Base-by-base conservation (phyloP, 2,329 filamentous ascomycete genomes). In the Ceratocystiopsis brevicomis region DNA sequence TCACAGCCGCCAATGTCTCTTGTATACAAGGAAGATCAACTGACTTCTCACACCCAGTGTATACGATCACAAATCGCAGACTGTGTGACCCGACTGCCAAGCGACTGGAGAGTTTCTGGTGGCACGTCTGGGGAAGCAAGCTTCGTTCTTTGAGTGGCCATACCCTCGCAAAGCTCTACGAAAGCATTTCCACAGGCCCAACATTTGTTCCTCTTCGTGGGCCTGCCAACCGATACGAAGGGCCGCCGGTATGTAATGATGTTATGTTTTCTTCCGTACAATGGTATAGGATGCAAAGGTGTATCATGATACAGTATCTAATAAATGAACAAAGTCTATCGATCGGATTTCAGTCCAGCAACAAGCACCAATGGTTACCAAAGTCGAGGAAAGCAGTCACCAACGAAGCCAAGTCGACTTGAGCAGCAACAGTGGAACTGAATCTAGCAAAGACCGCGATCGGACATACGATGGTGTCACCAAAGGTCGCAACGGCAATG, bases 21-120 rank as follows among this genome's bases (percentile, higher is more conserved):
- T 6, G 3, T 32, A 1, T 10, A 32, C 12, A 6, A 19, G 15
- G 37, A 3, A 33, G 6, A 11, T 33, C 12, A n/a, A 30, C 13
- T 19, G 21, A 30, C 25, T 9, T 30, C 15, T 41, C n/a, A 36
- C 18, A 42, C n/a, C 16, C 11, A 19, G 73, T 74, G 6, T 78
- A 76, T 51, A 73, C 73, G 12, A 73, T 66, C 30, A 77, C 71
- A 15, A 68, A 69, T 48, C 68, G 70, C 51, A 66, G 66, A 50
- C 63, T 76, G 32, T 63, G 67, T 46, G 73, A 78, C 50, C 73
- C 73, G n/a, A 77, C 71, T 3, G 71, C 73, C 25, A 68, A 68
- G 46, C 70, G 74, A 16, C 58, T 77, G 17, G 73, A 78, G 53
- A 73, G 76, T 51, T 76, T 76, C 50, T 78, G 73, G 73, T 77